phyloP scores from a whole-genome alignment of 768 basidiomycete species.

The Trametes coccinea region DNA sequence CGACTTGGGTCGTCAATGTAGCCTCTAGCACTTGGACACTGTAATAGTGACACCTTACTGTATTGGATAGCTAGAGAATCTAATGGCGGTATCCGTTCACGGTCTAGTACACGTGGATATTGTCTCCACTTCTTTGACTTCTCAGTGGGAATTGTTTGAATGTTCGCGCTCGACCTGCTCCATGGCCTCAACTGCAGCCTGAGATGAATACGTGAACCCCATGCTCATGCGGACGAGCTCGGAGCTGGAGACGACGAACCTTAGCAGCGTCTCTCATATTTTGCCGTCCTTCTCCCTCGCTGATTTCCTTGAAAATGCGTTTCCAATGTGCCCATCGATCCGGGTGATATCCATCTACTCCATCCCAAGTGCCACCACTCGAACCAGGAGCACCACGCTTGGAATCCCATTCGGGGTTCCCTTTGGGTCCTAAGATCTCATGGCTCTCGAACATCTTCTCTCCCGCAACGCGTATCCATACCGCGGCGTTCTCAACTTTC shows the following conservation, averaged over 20 bases:
- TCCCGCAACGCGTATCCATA: constrained; percentile 12
- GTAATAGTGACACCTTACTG: background rate
- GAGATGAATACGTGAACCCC: background rate
- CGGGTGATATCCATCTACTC: constrained; percentile 18
- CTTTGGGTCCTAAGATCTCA: constrained; percentile 15
- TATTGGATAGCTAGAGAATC: background rate
- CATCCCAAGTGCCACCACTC: constrained; percentile 16
- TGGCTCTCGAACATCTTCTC: constrained; percentile 5
- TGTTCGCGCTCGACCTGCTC: background rate
- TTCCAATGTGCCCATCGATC: constrained; percentile 22
- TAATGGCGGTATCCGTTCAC: background rate
- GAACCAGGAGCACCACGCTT: constrained; percentile 2
- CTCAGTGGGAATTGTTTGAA: no score
- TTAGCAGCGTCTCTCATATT: constrained; percentile 15
- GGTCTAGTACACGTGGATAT: no score
- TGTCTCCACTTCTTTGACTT: no score
- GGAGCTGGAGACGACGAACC: background rate
- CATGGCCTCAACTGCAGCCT: constrained; percentile 9
- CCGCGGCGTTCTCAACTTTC: constrained; percentile 8
- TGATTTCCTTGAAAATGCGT: constrained; percentile 6
- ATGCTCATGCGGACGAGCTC: no score
- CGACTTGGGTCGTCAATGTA: background rate
- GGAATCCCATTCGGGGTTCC: constrained; percentile 11
- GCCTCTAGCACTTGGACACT: background rate
- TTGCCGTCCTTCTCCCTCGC: background rate